A percentile compares a stretch with the other conserved stretches of the same genome.
phyloP scores from a whole-genome alignment of 768 basidiomycete genomes.

The Rhizopogon vulgaris region DNA sequence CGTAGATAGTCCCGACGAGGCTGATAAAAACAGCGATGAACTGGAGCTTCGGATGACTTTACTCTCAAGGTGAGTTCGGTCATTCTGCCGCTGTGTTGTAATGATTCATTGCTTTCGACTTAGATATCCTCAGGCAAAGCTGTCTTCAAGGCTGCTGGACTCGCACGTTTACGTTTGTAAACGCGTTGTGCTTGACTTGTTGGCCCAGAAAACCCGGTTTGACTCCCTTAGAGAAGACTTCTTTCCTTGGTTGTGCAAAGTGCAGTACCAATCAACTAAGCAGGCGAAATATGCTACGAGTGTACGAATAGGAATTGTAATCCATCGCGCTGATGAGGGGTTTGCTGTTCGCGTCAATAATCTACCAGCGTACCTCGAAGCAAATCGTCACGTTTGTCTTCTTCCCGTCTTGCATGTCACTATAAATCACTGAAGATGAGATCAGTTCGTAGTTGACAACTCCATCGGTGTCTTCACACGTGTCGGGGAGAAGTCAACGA shows the following conservation, averaged over 20 bases:
- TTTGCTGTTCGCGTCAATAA: conserved; percentile 72
- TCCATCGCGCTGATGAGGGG: conserved; percentile 48
- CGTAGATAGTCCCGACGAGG: conserved; percentile 63
- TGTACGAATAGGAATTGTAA: conserved; percentile 58
- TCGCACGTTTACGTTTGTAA: conserved; percentile 91
- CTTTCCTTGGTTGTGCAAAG: conserved; percentile 86
- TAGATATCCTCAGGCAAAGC: conserved; percentile 66
- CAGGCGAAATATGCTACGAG: conserved; percentile 53
- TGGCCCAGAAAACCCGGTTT: conserved; percentile 62
- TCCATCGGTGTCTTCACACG: conserved; percentile 76
- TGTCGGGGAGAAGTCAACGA: conserved; percentile 70
- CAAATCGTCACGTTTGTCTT: conserved; percentile 66
- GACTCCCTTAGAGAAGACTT: conserved; percentile 88
- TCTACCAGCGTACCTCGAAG: conserved; percentile 68
- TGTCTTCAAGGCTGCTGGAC: conserved; percentile 69
- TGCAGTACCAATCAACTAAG: conserved; percentile 66
- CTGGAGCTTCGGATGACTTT: conserved; percentile 72
- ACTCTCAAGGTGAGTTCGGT: conserved; percentile 48
- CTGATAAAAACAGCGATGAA: conserved; percentile 65
- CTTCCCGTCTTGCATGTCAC: not conserved
- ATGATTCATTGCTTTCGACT: not conserved
- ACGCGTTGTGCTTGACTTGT: conserved; percentile 62
- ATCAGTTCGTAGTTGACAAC: conserved; percentile 42
- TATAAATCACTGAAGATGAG: conserved; percentile 11
- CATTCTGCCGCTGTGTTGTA: not conserved